phyloP scores from a whole-genome alignment of 305 asterid genomes.

The Fraxinus paxiana region DNA sequence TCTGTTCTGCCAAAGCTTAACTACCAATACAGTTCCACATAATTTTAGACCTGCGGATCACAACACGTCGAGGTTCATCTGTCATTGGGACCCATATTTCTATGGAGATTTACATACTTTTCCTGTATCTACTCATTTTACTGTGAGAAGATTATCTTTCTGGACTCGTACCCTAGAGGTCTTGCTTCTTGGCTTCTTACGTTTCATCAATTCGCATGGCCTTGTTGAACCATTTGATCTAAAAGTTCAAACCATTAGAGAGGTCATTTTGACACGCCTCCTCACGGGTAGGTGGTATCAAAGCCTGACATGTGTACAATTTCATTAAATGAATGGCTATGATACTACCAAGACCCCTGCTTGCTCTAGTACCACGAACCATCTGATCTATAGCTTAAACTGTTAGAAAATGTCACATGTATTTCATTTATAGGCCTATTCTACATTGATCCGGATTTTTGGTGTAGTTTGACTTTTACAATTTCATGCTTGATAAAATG shows the following conservation, averaged over 20 bases:
- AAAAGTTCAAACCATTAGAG: neutral
- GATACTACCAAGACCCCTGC: neutral
- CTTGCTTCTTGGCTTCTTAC: neutral
- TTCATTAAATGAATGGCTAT: neutral
- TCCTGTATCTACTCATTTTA: neutral
- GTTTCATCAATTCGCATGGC: neutral
- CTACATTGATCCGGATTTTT: neutral
- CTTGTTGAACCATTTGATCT: neutral
- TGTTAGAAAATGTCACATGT: neutral
- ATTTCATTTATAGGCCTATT: neutral
- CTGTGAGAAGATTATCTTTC: neutral
- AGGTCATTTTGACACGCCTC: neutral
- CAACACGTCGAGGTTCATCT: neutral
- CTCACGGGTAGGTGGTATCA: neutral
- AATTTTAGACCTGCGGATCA: neutral
- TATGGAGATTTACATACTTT: neutral
- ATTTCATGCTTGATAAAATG: conserved; percentile 11
- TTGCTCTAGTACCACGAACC: neutral
- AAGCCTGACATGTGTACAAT: neutral
- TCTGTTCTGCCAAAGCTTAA: neutral
- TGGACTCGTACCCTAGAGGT: neutral
- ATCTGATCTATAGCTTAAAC: neutral
- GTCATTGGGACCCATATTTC: neutral
- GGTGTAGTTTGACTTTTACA: conserved; percentile 3
- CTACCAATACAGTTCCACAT: neutral